phyloP scores from a whole-genome alignment of 352 stramenopile genomes.

The Plasmopara viticola region DNA sequence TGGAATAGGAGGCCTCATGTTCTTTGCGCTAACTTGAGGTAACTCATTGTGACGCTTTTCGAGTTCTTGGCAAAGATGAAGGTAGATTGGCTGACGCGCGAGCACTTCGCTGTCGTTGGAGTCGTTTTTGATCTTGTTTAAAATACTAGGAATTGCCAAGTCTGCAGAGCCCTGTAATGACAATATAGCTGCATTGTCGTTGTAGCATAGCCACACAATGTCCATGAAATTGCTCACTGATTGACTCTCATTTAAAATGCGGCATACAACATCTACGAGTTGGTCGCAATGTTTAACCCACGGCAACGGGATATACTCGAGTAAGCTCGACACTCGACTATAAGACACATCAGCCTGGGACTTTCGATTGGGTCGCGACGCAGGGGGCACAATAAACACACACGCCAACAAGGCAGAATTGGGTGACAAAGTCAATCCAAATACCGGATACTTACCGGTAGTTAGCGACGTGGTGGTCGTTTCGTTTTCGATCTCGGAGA shows the following conservation, averaged over 20 bases:
- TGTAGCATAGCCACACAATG: conserved; percentile 73
- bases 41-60: conserved; percentile 38
- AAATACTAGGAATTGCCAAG: conserved; percentile 41
- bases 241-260: conserved; percentile 44
- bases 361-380: conserved; percentile 71
- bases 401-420: conserved; percentile 61
- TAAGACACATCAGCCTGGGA: conserved; percentile 83
- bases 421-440: conserved; percentile 60
- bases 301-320: conserved; percentile 67
- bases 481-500: conserved; percentile 4
- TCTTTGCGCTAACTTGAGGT: not conserved
- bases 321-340: conserved; percentile 58
- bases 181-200: conserved; percentile 53
- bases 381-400: conserved; percentile 67
- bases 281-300: conserved; percentile 32
- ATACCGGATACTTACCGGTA: conserved; percentile 60
- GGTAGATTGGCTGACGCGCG: conserved; percentile 49
- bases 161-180: conserved; percentile 46
- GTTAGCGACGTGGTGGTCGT: conserved; percentile 2
- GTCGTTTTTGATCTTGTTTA: conserved; percentile 44
- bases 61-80: conserved; percentile 52
- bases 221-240: conserved; percentile 65
- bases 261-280: conserved; percentile 47
- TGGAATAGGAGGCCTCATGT: conserved; percentile 14
- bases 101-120: conserved; percentile 13